Evolutionary conservation across 208 protist species (phyloP), one percentile per base, ranked within the genome.

Genomic region (Leishmania mexicana): DNA sequence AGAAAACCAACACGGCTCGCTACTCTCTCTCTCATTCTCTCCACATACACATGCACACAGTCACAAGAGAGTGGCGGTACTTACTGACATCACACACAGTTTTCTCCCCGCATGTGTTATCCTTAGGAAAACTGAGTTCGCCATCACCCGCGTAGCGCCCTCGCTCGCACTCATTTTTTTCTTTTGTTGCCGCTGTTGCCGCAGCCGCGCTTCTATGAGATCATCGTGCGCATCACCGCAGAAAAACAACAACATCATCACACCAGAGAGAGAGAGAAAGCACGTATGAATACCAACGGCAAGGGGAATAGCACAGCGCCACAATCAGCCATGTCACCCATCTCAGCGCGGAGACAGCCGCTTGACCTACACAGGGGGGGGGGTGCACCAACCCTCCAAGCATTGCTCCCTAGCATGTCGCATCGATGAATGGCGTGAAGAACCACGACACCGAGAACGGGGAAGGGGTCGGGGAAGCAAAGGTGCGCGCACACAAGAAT

Each of bases 31-130:
- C 42, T 49, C 60, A 1, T n/a, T 38, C 60, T 24, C 62, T 38
- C 62, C 31, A 31, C 62, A 73, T 49, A 51, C 68, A 49, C 68
- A 51, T 51, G 49, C 71, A 53, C 71, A 75, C 13, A 54, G n/a
- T 19, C 28, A 21, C 47, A 11, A 13, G 10, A 21, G 47, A 6
- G 67, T n/a, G 35, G 24, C 21, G 40, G 21, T n/a, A 72, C 67
- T 47, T 42, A 72, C 67, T 28, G 19, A 49, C 35, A 72, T 47
- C 19, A 49, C 40, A 72, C 17, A 15, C 40, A 45, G 2, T 42
- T 45, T n/a, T 49, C 21, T 45, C 67, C 17, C 40, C 8, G 40
- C 40, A 49, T 21, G 31, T 6, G 31, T 28, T 45, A 47, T 28
- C 62, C 64, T 24, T 70, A 11, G 64, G 35, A 42, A 21, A 35